Base-by-base conservation (phyloP, 352 stramenopile genomes). In the Phytophthora podocarpi region DNA sequence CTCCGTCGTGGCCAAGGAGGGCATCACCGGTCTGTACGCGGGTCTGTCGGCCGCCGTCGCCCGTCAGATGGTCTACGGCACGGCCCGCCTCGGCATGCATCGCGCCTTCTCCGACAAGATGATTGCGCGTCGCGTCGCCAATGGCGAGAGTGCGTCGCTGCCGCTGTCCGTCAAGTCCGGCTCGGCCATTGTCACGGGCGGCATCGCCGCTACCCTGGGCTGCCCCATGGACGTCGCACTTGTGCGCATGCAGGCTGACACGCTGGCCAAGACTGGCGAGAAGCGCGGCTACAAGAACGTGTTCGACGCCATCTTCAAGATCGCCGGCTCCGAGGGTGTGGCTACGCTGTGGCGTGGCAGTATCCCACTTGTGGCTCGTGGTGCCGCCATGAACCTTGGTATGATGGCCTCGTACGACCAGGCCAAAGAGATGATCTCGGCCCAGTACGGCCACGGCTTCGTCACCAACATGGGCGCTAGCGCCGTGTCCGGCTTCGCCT, bases 341-440 rank as follows among this genome's bases (percentile, higher is more conserved):
- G 26, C 63, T 16, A 97, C 92, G 37, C 78, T 98, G 28, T 98
- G 91, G 90, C 79, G 91, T 21, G 95, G 95, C 7, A 95, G 84
- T 52, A 74, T 95, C 31, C 94, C 95, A 18, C 88, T 97, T n/a
- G 96, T 99, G 37, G 87, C 98, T 15, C 89, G 98, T 67, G 98
- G 96, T 24, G 98, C 98, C 54, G 87, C 95, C 52, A 99, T 99
- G 96, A 99, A 99, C 80, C 93, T 99, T n/a, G 97, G 97, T 51
- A 99, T 99, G 98, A 94, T 99, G 85, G 97, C 97, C 15, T 99
- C 93, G 63, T 99, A 99, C 74, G 98, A 99, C 82, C 96, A 99
- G 81, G 95, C 96, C 20, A 99, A 99, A 76, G 91, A 98, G 72
- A 67, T 87, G 53, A 80, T 97, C 48, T 62, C 83, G 39, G 64